phyloP scores from a whole-genome alignment of 2,329 filamentous ascomycete genomes.

The Dothideomycetes sp. region DNA sequence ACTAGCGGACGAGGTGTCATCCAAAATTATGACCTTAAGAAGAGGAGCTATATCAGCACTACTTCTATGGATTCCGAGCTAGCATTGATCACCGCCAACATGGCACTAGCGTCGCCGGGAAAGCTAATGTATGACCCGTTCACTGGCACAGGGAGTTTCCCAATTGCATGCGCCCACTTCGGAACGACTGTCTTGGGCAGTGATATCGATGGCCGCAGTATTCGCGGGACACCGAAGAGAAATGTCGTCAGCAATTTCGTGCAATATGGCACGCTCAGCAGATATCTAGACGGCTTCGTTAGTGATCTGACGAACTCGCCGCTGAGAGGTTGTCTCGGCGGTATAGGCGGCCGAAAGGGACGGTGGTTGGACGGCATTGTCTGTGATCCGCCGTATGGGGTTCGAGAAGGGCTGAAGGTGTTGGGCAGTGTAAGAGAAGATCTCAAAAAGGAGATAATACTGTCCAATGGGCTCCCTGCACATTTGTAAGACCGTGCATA shows the following conservation, averaged over 20 bases:
- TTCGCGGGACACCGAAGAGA: conserved; percentile 53
- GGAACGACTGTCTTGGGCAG: conserved; percentile 75
- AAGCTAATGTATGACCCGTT: conserved; percentile 92
- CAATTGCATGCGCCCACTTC: conserved; percentile 80
- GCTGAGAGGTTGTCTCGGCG: conserved; percentile 21
- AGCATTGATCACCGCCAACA: conserved; percentile 81
- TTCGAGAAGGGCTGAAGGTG: conserved; percentile 82
- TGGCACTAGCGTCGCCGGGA: conserved; percentile 70
- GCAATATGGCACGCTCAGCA: conserved; percentile 59
- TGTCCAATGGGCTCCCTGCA: conserved; percentile 58
- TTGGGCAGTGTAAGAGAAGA: conserved; percentile 59
- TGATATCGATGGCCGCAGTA: conserved; percentile 86
- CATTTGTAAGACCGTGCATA: conserved; percentile 46
- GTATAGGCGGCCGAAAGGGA: conserved; percentile 14
- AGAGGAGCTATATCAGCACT: conserved; percentile 83
- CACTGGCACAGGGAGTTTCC: conserved; percentile 88
- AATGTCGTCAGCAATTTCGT: conserved; percentile 61
- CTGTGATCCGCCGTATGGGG: conserved; percentile 92
- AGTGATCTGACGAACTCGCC: conserved; percentile 11
- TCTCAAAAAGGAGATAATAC: conserved; percentile 39
- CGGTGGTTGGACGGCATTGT: conserved; percentile 77
- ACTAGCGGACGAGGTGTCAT: conserved; percentile 56
- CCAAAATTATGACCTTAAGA: conserved; percentile 78
- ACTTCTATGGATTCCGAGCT: conserved; percentile 97
- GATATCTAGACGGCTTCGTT: conserved; percentile 45